Percentiles rank a stretch among this genome's conserved stretches.
phyloP scores from a whole-genome alignment of 257 asterid species.

The Nicotiana noctiflora region DNA sequence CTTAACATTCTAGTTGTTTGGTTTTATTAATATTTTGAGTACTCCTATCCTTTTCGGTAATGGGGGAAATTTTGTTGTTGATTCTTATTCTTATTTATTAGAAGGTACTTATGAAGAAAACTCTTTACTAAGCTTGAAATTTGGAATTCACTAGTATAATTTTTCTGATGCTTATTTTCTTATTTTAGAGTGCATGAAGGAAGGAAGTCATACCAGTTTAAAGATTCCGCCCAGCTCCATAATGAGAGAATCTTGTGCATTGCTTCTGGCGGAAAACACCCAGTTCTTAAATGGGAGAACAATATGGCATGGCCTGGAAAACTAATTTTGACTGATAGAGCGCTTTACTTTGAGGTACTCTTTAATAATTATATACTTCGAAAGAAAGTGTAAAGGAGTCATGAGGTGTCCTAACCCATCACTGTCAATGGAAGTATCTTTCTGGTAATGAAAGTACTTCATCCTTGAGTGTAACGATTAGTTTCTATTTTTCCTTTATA shows the following conservation, averaged over 20 bases:
- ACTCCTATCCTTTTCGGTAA: background rate
- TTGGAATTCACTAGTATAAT: background rate
- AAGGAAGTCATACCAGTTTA: constrained; percentile 51
- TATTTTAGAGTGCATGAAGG: constrained; percentile 81
- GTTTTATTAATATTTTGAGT: background rate
- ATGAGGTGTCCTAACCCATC: background rate
- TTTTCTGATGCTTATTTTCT: constrained; percentile 11
- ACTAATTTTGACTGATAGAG: constrained; percentile 73
- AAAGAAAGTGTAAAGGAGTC: background rate
- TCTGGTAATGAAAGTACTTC: background rate
- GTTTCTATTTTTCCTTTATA: background rate
- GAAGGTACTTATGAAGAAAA: background rate
- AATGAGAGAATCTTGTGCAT: constrained; percentile 65
- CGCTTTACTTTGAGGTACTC: constrained; percentile 90
- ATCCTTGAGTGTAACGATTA: background rate
- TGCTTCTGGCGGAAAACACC: constrained; percentile 91
- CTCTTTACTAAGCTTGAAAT: background rate
- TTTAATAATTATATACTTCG: background rate
- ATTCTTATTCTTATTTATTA: background rate
- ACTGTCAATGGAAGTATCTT: background rate
- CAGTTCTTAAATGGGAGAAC: constrained; percentile 88
- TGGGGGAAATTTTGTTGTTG: background rate
- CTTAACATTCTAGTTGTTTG: background rate
- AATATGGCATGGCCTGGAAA: constrained; percentile 96
- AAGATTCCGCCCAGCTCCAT: constrained; percentile 33